Percentiles rank a stretch among this genome's conserved stretches.
Conservation (phyloP, 2,329 filamentous ascomycete genomes). For the Neonectria ditissima region DNA sequence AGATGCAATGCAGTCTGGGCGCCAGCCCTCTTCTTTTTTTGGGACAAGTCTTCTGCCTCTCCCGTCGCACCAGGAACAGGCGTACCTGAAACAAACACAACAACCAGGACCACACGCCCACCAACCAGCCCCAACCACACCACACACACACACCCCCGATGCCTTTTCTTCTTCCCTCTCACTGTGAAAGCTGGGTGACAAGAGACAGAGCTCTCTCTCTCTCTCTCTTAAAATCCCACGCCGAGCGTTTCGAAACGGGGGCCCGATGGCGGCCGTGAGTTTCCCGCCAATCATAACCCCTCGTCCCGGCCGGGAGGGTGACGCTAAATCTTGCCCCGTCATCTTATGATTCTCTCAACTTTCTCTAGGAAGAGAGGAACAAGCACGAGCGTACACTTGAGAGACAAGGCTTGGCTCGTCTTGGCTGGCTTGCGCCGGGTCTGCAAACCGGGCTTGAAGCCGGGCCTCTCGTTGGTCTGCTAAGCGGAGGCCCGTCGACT, state of each 20-base stretch:
- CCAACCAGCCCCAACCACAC: slow-evolving; percentile 8
- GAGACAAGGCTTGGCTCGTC: slow-evolving; percentile 1
- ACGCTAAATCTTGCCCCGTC: slow-evolving; percentile 30
- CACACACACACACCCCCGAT: slow-evolving; percentile 2
- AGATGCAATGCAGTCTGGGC: neutral
- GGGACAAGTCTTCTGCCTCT: slow-evolving; percentile 19
- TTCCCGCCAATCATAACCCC: slow-evolving; percentile 38
- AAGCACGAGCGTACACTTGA: neutral
- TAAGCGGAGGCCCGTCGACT: slow-evolving; percentile 20
- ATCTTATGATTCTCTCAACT: slow-evolving; percentile 35
- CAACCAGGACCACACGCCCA: slow-evolving; percentile 17
- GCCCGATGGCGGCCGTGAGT: slow-evolving; percentile 19
- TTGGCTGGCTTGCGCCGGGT: slow-evolving; percentile 3
- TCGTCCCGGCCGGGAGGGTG: slow-evolving; percentile 11
- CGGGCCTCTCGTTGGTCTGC: slow-evolving; percentile 19
- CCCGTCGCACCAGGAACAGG: slow-evolving; percentile 27
- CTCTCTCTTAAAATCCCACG: slow-evolving; percentile 26
- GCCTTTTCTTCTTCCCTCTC: slow-evolving; percentile 7
- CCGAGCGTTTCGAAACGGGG: slow-evolving; percentile 44
- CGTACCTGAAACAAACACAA: slow-evolving; percentile 29
- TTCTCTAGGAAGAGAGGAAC: neutral
- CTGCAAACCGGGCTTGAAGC: neutral
- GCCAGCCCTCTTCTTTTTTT: slow-evolving; percentile 20
- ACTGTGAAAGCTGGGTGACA: slow-evolving; percentile 7
- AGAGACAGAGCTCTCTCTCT: neutral